phyloP scores from a whole-genome alignment of 2,329 filamentous ascomycete genomes.

The Epichloe baconii region DNA sequence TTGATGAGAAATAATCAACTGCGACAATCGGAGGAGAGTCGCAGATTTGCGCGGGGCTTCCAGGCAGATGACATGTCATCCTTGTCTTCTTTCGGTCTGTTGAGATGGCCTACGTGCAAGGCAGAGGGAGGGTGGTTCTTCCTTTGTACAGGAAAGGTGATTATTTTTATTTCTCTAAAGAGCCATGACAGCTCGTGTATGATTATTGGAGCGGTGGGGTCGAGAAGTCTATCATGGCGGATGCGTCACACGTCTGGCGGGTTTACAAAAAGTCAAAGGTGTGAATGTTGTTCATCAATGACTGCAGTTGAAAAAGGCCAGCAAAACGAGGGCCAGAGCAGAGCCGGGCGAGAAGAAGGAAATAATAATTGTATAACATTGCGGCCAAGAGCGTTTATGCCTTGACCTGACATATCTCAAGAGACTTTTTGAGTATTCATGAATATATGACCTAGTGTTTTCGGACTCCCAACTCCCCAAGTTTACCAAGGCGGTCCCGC shows the following conservation, averaged over 20 bases:
- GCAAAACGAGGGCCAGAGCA: not conserved
- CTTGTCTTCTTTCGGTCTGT: not conserved
- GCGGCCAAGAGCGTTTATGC: not conserved
- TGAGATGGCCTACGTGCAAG: not conserved
- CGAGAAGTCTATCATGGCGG: not conserved
- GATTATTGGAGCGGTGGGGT: not conserved
- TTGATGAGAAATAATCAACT: not conserved
- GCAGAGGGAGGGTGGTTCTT: not conserved
- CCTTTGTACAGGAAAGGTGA: not conserved
- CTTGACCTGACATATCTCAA: not conserved
- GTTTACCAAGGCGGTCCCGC: constrained; percentile 5
- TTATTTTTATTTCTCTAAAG: not conserved
- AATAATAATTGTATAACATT: not conserved
- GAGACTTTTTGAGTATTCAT: not conserved
- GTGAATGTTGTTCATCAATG: too few species aligned
- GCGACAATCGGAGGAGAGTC: not conserved
- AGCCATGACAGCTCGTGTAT: not conserved
- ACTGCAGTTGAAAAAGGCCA: too few species aligned
- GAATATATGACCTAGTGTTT: not conserved
- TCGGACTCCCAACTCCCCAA: constrained; percentile 14
- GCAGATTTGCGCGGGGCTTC: not conserved
- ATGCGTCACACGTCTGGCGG: not conserved
- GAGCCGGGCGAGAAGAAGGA: not conserved
- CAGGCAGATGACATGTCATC: not conserved
- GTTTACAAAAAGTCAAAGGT: too few species aligned